These are phyloP conservation scores for Alloascoidea africana DNA, from an alignment of 805 yeast species.

Conservation along the genomic window DNA sequence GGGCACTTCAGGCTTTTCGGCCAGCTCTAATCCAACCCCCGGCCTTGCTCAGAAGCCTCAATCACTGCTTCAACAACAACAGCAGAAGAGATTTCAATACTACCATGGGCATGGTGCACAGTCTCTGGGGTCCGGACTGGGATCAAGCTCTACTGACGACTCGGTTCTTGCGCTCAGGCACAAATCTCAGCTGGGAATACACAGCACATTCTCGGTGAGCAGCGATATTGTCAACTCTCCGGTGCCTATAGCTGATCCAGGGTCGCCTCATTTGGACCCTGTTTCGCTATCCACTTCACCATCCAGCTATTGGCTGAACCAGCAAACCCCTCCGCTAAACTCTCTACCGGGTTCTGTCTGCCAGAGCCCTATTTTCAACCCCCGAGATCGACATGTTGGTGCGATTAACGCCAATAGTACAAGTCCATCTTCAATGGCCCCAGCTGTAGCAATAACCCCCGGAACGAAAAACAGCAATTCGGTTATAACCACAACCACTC, in stretches of 20 bases:
- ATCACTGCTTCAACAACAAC: background rate
- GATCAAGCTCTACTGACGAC: background rate
- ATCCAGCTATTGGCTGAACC: slow-evolving; percentile 1
- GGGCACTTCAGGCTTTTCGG: too few species aligned
- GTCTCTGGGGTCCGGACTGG: background rate
- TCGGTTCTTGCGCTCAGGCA: background rate
- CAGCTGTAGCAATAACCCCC: too few species aligned
- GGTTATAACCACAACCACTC: background rate
- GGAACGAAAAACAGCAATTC: background rate
- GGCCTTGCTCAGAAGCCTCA: background rate
- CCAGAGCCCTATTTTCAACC: background rate
- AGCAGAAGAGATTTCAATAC: slow-evolving; percentile 1
- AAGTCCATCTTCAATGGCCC: too few species aligned
- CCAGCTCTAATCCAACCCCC: too few species aligned
- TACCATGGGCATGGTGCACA: background rate
- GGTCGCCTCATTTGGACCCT: background rate
- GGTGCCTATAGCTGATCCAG: background rate
- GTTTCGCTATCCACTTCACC: background rate
- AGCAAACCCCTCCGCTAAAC: background rate
- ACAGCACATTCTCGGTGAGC: background rate
- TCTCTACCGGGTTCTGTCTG: background rate
- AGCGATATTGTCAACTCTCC: too few species aligned
- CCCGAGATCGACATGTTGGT: background rate
- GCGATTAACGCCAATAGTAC: background rate
- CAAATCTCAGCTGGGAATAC: background rate